Evolutionary conservation across 2,329 filamentous ascomycete genomes (phyloP).

Genomic region (Calonectria leucothoes): DNA sequence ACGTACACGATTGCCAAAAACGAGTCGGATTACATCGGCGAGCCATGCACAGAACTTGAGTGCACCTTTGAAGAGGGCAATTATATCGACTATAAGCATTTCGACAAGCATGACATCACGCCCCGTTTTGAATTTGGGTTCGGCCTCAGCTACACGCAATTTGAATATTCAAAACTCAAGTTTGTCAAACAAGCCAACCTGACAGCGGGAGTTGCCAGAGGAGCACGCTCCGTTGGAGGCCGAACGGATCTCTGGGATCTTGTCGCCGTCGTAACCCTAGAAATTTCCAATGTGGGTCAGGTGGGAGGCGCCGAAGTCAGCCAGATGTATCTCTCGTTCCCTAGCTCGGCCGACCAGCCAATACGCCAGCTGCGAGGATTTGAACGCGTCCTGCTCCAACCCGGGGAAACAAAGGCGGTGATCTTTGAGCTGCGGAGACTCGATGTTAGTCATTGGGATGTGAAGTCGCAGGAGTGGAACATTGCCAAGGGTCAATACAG

Average conservation of each 20-base stretch:
- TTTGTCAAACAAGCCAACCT: conserved; percentile 36
- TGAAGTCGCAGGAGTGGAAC: neutral
- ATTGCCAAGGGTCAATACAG: neutral
- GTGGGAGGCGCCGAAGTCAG: conserved; percentile 58
- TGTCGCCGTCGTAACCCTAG: conserved; percentile 51
- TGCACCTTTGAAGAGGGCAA: conserved; percentile 63
- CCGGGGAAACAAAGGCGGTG: neutral
- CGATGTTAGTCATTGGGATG: neutral
- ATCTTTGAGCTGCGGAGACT: neutral
- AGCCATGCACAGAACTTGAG: conserved; percentile 36
- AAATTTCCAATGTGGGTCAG: conserved; percentile 56
- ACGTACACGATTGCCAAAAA: neutral
- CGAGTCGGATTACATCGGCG: neutral
- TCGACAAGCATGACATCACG: conserved; percentile 59
- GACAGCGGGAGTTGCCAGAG: conserved; percentile 49
- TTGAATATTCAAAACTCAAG: conserved; percentile 54
- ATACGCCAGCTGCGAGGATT: conserved; percentile 67
- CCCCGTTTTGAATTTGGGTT: conserved; percentile 68
- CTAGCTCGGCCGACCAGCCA: conserved; percentile 63
- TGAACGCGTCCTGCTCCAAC: conserved; percentile 57
- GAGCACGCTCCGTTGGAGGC: conserved; percentile 47
- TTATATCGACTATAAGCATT: conserved; percentile 66
- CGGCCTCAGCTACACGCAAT: conserved; percentile 67
- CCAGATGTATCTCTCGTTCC: conserved; percentile 61
- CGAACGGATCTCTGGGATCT: conserved; percentile 61